A percentile compares a stretch with the other conserved stretches of the same genome.
Conservation (phyloP, 1,139 yeast species). For the Sugiyamaella grinbergsii region DNA sequence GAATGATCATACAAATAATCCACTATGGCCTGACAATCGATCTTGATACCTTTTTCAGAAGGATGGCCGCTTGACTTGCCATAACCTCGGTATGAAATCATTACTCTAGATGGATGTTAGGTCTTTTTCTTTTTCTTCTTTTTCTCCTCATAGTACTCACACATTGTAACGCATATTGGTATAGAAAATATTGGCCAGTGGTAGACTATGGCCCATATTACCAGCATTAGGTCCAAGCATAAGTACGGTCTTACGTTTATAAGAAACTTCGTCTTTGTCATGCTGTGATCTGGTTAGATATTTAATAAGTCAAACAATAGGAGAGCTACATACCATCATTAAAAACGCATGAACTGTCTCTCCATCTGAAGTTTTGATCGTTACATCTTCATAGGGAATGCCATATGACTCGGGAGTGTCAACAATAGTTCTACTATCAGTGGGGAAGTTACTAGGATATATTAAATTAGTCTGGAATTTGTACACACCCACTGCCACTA, state of each 20-base stretch:
- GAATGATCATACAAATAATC: constrained; percentile 57
- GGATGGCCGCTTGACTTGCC: constrained; percentile 83
- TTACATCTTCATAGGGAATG: constrained; percentile 66
- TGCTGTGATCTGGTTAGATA: too few species aligned
- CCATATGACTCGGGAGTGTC: constrained; percentile 76
- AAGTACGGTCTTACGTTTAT: constrained; percentile 68
- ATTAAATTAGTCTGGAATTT: constrained; percentile 67
- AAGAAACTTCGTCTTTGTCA: constrained; percentile 46
- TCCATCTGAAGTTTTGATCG: constrained; percentile 69
- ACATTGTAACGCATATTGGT: constrained; percentile 72
- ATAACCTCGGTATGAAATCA: constrained; percentile 90
- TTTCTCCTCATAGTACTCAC: too few species aligned
- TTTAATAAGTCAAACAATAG: not conserved
- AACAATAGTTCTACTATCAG: constrained; percentile 66
- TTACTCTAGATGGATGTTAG: constrained; percentile 44
- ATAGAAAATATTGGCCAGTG: constrained; percentile 74
- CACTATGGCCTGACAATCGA: constrained; percentile 78
- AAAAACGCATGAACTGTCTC: constrained; percentile 53
- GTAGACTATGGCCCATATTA: constrained; percentile 89
- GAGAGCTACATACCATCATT: constrained; percentile 32
- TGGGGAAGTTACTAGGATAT: constrained; percentile 81
- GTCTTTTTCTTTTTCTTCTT: too few species aligned
- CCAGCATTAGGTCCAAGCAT: constrained; percentile 94
- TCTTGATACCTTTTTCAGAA: constrained; percentile 74
- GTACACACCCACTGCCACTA: constrained; percentile 53